Conservation (phyloP, 345 rosid species). For the Sonneratia caseolaris region DNA sequence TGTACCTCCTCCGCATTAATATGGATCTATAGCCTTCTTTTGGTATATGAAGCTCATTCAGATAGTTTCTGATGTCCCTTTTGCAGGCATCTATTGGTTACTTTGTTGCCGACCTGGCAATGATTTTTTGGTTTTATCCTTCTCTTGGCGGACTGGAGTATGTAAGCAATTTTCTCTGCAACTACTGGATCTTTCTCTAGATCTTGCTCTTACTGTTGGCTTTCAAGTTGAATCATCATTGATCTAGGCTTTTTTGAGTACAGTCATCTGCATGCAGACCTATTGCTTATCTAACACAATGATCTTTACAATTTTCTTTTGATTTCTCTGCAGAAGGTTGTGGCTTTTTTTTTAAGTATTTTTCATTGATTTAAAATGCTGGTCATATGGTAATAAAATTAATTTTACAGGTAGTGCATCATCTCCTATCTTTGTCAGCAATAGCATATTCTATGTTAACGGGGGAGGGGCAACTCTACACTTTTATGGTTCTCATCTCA, state of each 20-base stretch:
- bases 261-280: not conserved
- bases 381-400: not conserved
- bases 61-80: not conserved
- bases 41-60: not conserved
- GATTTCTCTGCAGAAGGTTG: not conserved
- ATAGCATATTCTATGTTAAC: slow-evolving; percentile 47
- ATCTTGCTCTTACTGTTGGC: not conserved
- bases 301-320: not conserved
- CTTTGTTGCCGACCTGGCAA: slow-evolving; percentile 41
- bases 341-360: not conserved
- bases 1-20: not conserved
- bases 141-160: slow-evolving; percentile 53
- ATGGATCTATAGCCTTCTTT: not conserved
- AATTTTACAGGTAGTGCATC: slow-evolving; percentile 41
- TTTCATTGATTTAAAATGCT: not conserved
- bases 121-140: slow-evolving; percentile 58
- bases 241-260: not conserved
- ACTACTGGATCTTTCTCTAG: not conserved
- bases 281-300: not conserved
- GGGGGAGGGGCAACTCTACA: slow-evolving; percentile 46
- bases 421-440: slow-evolving; percentile 30
- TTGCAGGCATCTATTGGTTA: slow-evolving; percentile 51
- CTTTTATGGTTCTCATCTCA: slow-evolving; percentile 49
- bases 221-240: not conserved
- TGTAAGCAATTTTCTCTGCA: slow-evolving; percentile 23